Evolutionary conservation across 2,329 filamentous ascomycete species (phyloP).

Genomic region (Aspergillus ochraceus): DNA sequence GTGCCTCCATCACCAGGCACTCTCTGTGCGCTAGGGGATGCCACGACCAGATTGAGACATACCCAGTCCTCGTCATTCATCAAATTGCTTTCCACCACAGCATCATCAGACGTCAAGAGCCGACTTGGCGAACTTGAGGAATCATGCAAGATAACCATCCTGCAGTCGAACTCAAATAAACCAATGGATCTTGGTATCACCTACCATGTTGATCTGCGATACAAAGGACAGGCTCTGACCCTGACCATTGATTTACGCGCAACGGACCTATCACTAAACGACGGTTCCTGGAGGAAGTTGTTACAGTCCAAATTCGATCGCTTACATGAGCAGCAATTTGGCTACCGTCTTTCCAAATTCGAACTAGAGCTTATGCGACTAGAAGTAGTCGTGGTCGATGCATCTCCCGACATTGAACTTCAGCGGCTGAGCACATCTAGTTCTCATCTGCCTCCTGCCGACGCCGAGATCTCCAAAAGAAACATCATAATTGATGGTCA

Average conservation of each 20-base stretch:
- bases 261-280: conserved; percentile 34
- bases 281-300: conserved; percentile 27
- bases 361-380: conserved; percentile 53
- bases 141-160: conserved; percentile 41
- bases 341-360: conserved; percentile 44
- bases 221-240: conserved; percentile 48
- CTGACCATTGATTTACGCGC: conserved; percentile 37
- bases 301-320: conserved; percentile 44
- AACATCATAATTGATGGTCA: conserved; percentile 44
- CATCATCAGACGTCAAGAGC: conserved; percentile 32
- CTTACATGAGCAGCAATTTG: conserved; percentile 49
- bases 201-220: conserved; percentile 50
- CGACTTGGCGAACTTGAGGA: conserved; percentile 38
- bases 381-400: conserved; percentile 46
- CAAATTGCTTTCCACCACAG: conserved; percentile 39
- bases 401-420: conserved; percentile 44
- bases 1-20: conserved; percentile 52
- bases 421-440: conserved; percentile 32
- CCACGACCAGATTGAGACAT: conserved; percentile 51
- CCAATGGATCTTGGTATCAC: conserved; percentile 23
- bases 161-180: conserved; percentile 24
- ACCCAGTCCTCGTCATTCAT: conserved; percentile 50
- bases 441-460: conserved; percentile 29
- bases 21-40: conserved; percentile 53
- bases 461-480: conserved; percentile 41